A percentile compares a stretch with the other conserved stretches of the same genome.
These are phyloP conservation scores for Butyriboletus loyo DNA, from an alignment of 768 basidiomycete genomes.

Conservation along the genomic window DNA sequence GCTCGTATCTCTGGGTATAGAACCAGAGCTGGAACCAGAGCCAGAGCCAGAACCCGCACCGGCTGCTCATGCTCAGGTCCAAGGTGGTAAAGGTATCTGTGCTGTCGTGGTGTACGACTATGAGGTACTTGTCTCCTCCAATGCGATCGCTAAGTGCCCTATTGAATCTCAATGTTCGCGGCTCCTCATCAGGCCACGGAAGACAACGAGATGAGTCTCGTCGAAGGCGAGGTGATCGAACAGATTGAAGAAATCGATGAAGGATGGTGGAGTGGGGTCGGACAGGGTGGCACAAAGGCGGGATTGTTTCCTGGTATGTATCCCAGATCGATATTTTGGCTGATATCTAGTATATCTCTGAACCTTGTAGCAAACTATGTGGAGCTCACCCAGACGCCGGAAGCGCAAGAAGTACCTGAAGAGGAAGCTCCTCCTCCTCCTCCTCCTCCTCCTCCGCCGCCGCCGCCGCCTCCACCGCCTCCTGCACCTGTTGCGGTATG, in stretches of 20 bases:
- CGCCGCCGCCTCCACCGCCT: constrained; percentile 42
- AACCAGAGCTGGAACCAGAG: constrained; percentile 41
- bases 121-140: constrained; percentile 41
- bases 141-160: neutral
- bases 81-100: constrained; percentile 45
- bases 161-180: neutral
- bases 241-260: constrained; percentile 83
- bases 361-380: constrained; percentile 76
- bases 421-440: constrained; percentile 49
- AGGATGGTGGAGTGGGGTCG: constrained; percentile 89
- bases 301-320: constrained; percentile 82
- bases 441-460: constrained; percentile 58
- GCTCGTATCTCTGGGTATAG: constrained; percentile 23
- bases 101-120: constrained; percentile 84
- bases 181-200: constrained; percentile 55
- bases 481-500: constrained; percentile 40
- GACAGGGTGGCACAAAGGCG: constrained; percentile 56
- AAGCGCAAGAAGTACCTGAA: constrained; percentile 35
- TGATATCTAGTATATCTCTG: neutral
- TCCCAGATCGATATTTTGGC: neutral
- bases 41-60: constrained; percentile 25
- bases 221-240: constrained; percentile 79
- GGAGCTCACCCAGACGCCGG: constrained; percentile 58
- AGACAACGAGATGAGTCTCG: constrained; percentile 80
- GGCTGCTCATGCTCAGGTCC: constrained; percentile 12